These are phyloP conservation scores for Astragalus glycyphyllos DNA, from an alignment of 306 rosid genomes.

Conservation along the genomic window DNA sequence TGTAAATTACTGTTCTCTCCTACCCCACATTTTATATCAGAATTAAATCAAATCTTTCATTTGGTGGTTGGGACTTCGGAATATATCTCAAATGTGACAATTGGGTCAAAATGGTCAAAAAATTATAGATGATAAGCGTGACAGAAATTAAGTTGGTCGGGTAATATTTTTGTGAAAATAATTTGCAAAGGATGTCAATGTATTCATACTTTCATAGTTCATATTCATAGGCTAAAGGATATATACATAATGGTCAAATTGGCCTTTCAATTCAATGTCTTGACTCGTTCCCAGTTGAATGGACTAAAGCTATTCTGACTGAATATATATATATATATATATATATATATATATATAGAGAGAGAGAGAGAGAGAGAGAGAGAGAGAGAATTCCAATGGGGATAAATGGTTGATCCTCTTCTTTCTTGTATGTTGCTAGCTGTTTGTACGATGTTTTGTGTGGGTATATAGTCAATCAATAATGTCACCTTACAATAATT, in stretches of 20 bases:
- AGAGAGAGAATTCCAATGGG: neutral
- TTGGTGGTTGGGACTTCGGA: slow-evolving; percentile 16
- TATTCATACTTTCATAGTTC: no score
- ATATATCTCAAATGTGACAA: no score
- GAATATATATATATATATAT: no score
- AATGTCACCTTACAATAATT: neutral
- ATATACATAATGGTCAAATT: neutral
- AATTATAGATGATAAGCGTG: no score
- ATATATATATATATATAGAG: no score
- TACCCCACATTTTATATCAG: slow-evolving; percentile 20
- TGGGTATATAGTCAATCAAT: neutral
- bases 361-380: no score
- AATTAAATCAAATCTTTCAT: slow-evolving; percentile 26
- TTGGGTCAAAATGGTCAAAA: no score
- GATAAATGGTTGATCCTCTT: neutral
- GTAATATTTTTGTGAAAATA: no score
- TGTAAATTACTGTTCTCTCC: slow-evolving; percentile 35
- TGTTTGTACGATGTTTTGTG: neutral
- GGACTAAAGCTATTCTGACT: neutral
- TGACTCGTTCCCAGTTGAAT: neutral
- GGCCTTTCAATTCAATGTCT: neutral
- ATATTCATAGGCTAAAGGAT: no score
- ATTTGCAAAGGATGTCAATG: no score
- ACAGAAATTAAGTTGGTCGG: neutral
- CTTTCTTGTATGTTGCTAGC: neutral